Base-by-base conservation (phyloP, 2,329 filamentous ascomycete genomes). In the Neophaeococcomyces mojaviensis region DNA sequence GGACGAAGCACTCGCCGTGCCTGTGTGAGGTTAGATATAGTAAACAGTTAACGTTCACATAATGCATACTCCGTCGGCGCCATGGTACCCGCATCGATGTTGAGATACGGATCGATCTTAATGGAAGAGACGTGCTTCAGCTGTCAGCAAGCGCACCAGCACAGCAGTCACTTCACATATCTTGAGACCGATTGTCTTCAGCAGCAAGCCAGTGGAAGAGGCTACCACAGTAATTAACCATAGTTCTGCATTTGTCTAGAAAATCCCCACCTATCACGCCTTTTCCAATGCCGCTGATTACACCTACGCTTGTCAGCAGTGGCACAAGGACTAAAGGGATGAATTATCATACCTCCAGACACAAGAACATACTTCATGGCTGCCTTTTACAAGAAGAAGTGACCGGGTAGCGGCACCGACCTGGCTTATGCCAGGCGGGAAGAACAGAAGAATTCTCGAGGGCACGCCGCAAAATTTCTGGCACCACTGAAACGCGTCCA, bases 1-100 rank as follows among this genome's bases (percentile, higher is more conserved):
- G 77, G 39, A 96, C 89, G 62, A 90, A 95, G 56, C 85, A 84
- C 69, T 95, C 89, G 55, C 89, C 89, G 62, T 94, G 88, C 65
- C 81, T 85, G 54, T 37, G 43, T 38, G 19, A 36, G 36, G 42
- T 49, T 48, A 47, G 50, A 47, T 19, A 40, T 24, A 33, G 10
- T 43, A n/a, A n/a, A 15, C 20, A 24, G 28, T 15, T 35, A 18
- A n/a, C 5, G 5, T 20, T 20, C 35, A 31, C 39, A 40, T 40
- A 38, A 20, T 31, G 59, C 66, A 51, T 67, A 78, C 74, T 82
- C 77, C 53, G 74, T 81, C 33, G 79, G 79, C 58, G 78, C 76
- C 79, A 84, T 84, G 39, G 77, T 80, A 47, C 82, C 82, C n/a
- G 83, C 82, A 72, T 86, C 82, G 63, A 86, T 76, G 65, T 84